Percentiles rank a stretch among this genome's conserved stretches.
These are phyloP conservation scores for Cubamyces lactineus DNA, from an alignment of 768 basidiomycete genomes.

Conservation along the genomic window DNA sequence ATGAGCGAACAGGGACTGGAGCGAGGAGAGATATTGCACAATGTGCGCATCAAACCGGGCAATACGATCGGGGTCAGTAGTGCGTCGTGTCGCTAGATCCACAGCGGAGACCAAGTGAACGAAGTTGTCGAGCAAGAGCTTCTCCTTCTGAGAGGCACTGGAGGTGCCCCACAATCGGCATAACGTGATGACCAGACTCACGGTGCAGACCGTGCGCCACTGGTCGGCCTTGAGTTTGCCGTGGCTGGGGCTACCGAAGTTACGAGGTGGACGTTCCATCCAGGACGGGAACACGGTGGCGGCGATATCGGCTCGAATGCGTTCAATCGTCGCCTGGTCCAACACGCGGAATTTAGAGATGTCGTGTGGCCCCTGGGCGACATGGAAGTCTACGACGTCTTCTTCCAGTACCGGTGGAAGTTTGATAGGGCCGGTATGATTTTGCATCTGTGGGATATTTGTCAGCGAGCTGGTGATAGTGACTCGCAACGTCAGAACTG, in stretches of 20 bases:
- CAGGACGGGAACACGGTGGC: conserved; percentile 33
- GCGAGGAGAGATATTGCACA: conserved; percentile 26
- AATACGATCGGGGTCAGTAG: conserved; percentile 13
- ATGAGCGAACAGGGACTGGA: conserved; percentile 32
- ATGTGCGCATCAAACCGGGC: conserved; percentile 4
- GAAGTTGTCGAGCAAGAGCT: conserved; percentile 35
- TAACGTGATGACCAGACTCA: conserved; percentile 41
- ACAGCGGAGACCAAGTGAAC: conserved; percentile 30
- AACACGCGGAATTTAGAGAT: neutral
- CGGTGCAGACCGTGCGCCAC: conserved; percentile 37
- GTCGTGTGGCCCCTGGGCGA: neutral
- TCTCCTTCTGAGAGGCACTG: conserved; percentile 14
- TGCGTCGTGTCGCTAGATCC: conserved; percentile 27
- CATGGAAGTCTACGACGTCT: neutral
- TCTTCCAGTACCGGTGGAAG: neutral
- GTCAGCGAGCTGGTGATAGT: no score
- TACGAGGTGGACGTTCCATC: conserved; percentile 35
- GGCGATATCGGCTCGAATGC: neutral
- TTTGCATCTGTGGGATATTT: no score
- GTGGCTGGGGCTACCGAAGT: conserved; percentile 36
- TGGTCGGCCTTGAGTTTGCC: conserved; percentile 43
- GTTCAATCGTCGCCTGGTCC: neutral
- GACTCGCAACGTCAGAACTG: no score
- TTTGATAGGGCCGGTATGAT: neutral
- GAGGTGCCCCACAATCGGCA: conserved; percentile 38